Percentiles rank a stretch among this genome's conserved stretches.
phyloP scores from a whole-genome alignment of 2,329 filamentous ascomycete species.

The Atkinsonella hypoxylon region DNA sequence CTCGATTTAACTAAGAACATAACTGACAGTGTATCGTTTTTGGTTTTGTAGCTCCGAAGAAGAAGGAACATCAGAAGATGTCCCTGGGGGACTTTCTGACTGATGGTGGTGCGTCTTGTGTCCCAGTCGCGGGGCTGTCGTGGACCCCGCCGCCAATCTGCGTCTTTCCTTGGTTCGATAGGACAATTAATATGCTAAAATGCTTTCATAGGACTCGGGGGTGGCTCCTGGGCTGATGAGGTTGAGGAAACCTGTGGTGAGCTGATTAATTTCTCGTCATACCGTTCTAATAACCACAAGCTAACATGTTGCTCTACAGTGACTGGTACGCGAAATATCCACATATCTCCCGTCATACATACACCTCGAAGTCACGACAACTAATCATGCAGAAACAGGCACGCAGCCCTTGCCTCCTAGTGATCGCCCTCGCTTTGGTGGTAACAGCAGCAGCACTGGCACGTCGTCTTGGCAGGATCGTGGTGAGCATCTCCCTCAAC shows the following conservation, averaged over 20 bases:
- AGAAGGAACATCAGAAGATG: conserved; percentile 94
- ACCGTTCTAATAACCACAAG: conserved; percentile 6
- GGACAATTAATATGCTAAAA: conserved; percentile 1
- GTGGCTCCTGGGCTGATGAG: conserved; percentile 92
- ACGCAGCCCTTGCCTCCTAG: conserved; percentile 44
- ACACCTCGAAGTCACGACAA: background rate
- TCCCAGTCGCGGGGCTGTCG: conserved; percentile 9
- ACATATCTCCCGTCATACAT: background rate
- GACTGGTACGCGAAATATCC: conserved; percentile 20
- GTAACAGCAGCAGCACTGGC: conserved; percentile 16
- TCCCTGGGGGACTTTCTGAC: conserved; percentile 91
- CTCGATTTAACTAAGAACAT: background rate
- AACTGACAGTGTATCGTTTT: conserved; percentile 5
- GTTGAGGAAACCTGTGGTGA: conserved; percentile 83
- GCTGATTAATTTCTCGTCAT: conserved; percentile 20
- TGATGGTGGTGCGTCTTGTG: conserved; percentile 62
- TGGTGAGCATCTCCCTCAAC: conserved; percentile 20
- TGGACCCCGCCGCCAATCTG: conserved; percentile 13
- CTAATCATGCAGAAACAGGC: conserved; percentile 23
- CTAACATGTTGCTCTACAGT: conserved; percentile 19
- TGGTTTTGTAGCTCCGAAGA: conserved; percentile 72
- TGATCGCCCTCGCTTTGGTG: conserved; percentile 29
- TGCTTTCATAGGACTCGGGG: conserved; percentile 35
- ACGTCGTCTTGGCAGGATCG: conserved; percentile 31
- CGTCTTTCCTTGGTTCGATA: conserved; percentile 7